Base-by-base conservation (phyloP, 1,284 basidiomycete genomes). In the Ustilago tritici region DNA sequence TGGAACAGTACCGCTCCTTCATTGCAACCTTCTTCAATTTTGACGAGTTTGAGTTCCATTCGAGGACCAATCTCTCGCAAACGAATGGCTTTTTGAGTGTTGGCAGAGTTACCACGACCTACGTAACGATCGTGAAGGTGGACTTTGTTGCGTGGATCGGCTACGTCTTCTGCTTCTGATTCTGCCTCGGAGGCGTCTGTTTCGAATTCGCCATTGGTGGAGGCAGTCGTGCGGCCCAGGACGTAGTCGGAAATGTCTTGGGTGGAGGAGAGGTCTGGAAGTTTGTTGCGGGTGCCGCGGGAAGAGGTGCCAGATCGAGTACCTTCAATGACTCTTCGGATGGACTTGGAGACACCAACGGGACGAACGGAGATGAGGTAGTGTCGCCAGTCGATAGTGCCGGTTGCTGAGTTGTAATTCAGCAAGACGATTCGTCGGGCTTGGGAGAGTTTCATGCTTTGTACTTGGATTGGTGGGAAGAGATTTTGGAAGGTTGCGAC, bases 171-270 rank as follows among this genome's bases (percentile, higher is more conserved):
- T 57, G 91, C 94, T 14, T 90, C 92, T 78, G 93, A 94, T 75
- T 92, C 92, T 58, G 89, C 84, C 64, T 84, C 90, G 82, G 87
- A 84, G 38, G 82, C 85, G 62, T 89, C 89, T 40, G 87, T 88
- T 79, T 89, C 89, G 56, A 84, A 87, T 50, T 92, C 94, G 65
- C 91, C 92, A 70, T 82, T 12, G 36, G 34, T 56, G 23, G 66
- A 79, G 17, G 83, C 84, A 12, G 89, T 87, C 64, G 92, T 91
- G 75, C 90, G 90, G 35, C 94, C 88, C 40, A 99, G 89, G 67
- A 99, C 88, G 87, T 98, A 99, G 87, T 99, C 96, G 3, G 95
- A 94, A 55, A 99, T 93, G 86, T 99, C 96, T 83, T 93, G 92
- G 80, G 95, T 94, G 76, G 91, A 92, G 3, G 93, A 91, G 14